These are phyloP conservation scores for Malus hybrid DNA, from an alignment of 331 rosid genomes.

Conservation along the genomic window DNA sequence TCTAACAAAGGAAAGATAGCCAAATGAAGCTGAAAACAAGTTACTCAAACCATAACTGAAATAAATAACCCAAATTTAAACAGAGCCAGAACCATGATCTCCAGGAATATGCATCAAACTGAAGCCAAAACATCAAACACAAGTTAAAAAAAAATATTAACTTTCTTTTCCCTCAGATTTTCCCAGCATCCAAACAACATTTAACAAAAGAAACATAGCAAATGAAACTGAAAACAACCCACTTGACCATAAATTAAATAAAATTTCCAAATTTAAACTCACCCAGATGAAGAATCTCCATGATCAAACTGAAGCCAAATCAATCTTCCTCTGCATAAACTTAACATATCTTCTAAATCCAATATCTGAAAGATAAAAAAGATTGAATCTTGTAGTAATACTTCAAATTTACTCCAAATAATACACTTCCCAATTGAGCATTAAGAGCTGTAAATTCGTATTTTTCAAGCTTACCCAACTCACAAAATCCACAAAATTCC, in stretches of 20 bases:
- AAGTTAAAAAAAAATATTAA: background rate
- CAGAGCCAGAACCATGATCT: slow-evolving; percentile 21
- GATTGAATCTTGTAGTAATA: background rate
- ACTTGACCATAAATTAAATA: background rate
- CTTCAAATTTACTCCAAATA: background rate
- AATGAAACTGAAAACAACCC: background rate
- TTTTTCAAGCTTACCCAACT: slow-evolving; percentile 13
- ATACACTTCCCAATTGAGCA: slow-evolving; percentile 4
- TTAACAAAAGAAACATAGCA: background rate
- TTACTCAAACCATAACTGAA: background rate
- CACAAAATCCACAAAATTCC: background rate
- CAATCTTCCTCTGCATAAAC: background rate
- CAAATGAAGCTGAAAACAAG: background rate
- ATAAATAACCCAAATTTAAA: background rate
- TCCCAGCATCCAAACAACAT: slow-evolving; percentile 16
- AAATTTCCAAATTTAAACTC: slow-evolving; percentile 2
- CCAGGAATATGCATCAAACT: background rate
- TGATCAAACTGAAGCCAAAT: slow-evolving; percentile 19
- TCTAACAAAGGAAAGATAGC: background rate
- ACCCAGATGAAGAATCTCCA: slow-evolving; percentile 21
- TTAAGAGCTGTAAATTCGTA: slow-evolving; percentile 31
- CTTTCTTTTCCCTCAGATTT: background rate
- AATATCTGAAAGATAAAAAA: background rate
- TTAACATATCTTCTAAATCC: background rate
- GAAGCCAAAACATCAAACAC: background rate